Evolutionary conservation across 352 stramenopile species (phyloP), one percentile per base, ranked within the genome.

Genomic region (Pythium rhizo-oryzae): DNA sequence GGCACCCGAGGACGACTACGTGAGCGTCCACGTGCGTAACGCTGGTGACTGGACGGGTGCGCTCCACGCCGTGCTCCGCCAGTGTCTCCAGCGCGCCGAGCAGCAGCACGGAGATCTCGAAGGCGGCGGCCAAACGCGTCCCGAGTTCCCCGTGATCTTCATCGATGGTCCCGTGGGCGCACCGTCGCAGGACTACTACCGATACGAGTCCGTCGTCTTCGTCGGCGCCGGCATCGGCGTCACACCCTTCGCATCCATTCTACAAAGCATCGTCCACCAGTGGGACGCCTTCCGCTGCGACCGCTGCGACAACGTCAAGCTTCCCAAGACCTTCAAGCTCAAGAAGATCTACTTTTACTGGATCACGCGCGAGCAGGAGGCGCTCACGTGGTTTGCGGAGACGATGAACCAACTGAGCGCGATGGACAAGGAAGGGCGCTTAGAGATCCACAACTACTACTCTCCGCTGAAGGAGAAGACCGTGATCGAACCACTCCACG

Each of bases 301-400:
- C 21, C 86, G 88, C 63, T 94, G 82, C 75, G 90, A 80, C 43
- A 50, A 79, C 59, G 75, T 92, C 61, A 81, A 80, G 21, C 80
- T 96, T 59, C 76, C 84, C 24, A 72, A 75, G 63, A 82, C 79
- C 43, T 87, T 94, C 71, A 69, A 82, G 55, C 72, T 92, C 39
- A 80, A 74, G 43, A 91, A 92, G 56, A 87, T 92, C 61, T 92
- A 94, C 70, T 94, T 96, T 57, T 92, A 91, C 70, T 96, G 87
- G 87, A 80, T 86, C 70, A 91, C 81, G 4, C 79, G 85, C 18
- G 82, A 94, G 57, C 84, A 92, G 49, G 71, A 91, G 39, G 43
- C 43, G 18, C 43, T 50, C 43, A 50, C 43, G 43, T 50, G 43
- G 88, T 94, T 96, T 58, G 75, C 71, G 0, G 80, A 91, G 39